phyloP scores from a whole-genome alignment of 495 filamentous ascomycete species.

The Astrothelium subdiscretum region DNA sequence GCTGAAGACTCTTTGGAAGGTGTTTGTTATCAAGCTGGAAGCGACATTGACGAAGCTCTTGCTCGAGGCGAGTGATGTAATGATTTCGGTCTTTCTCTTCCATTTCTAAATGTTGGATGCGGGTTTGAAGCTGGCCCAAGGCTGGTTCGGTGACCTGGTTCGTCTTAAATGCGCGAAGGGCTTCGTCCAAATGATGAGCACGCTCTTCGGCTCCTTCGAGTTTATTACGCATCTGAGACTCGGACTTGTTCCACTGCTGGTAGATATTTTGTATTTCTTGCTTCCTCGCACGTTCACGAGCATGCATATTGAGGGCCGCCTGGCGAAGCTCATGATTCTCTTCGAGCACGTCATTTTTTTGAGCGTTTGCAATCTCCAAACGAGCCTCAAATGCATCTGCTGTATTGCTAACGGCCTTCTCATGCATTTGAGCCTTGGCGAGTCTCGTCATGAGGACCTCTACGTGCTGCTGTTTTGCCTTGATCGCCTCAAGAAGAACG shows the following conservation, averaged over 20 bases:
- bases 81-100: neutral
- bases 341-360: conserved; percentile 15
- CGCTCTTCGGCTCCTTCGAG: neutral
- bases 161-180: neutral
- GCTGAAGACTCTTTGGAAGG: neutral
- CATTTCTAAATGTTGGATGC: conserved; percentile 2
- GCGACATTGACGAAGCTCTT: neutral
- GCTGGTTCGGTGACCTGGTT: neutral
- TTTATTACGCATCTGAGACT: neutral
- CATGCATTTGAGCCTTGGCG: conserved; percentile 10
- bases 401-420: conserved; percentile 8
- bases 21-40: neutral
- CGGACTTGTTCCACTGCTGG: neutral
- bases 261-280: conserved; percentile 2
- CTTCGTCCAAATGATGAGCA: conserved; percentile 2
- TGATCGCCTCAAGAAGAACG: conserved; percentile 5
- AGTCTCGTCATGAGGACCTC: conserved; percentile 9
- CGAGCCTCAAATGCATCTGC: conserved; percentile 10
- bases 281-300: neutral
- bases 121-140: conserved; percentile 2
- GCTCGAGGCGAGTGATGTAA: neutral
- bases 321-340: conserved; percentile 12
- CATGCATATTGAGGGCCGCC: conserved; percentile 2
- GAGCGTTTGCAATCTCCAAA: conserved; percentile 12
- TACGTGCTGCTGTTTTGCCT: conserved; percentile 7